Conservation (phyloP, 192 early-diverging fungal species). For the Funneliformis mosseae region DNA sequence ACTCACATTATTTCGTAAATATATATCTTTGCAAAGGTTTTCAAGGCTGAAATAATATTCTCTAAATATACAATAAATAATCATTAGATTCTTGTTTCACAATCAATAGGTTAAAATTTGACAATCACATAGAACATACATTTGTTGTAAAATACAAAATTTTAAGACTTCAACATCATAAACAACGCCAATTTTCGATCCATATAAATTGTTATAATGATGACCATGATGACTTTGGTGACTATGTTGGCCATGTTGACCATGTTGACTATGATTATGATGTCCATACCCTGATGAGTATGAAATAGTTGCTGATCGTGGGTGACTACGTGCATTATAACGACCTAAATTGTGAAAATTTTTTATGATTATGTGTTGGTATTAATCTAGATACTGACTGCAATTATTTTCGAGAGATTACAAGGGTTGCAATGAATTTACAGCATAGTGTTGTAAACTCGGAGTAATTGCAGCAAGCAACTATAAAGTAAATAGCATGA, state of each 20-base stretch:
- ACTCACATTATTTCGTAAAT: constrained; percentile 69
- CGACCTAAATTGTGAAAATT: constrained; percentile 19
- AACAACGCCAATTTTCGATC: constrained; percentile 22
- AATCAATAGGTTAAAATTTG: not conserved
- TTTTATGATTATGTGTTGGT: not conserved
- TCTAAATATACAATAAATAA: constrained; percentile 43
- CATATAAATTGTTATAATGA: constrained; percentile 14
- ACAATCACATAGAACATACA: constrained; percentile 46
- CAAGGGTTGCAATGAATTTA: too few species aligned
- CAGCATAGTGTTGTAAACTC: too few species aligned
- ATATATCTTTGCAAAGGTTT: constrained; percentile 96
- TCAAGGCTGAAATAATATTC: constrained; percentile 98
- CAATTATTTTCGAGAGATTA: too few species aligned
- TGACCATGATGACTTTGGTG: not conserved
- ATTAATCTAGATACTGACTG: not conserved
- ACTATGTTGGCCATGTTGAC: not conserved
- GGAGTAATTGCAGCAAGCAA: too few species aligned
- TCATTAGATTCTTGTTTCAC: not conserved
- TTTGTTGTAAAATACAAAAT: constrained; percentile 61
- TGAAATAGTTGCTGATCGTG: constrained; percentile 20
- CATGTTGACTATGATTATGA: not conserved
- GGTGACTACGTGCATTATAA: constrained; percentile 2
- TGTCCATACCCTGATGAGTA: constrained; percentile 16
- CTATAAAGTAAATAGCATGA: not conserved
- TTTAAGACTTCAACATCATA: constrained; percentile 53